Evolutionary conservation across 495 filamentous ascomycete genomes (phyloP), one percentile per base, ranked within the genome.

Genomic region (Staphylotrichum tortipilum): DNA sequence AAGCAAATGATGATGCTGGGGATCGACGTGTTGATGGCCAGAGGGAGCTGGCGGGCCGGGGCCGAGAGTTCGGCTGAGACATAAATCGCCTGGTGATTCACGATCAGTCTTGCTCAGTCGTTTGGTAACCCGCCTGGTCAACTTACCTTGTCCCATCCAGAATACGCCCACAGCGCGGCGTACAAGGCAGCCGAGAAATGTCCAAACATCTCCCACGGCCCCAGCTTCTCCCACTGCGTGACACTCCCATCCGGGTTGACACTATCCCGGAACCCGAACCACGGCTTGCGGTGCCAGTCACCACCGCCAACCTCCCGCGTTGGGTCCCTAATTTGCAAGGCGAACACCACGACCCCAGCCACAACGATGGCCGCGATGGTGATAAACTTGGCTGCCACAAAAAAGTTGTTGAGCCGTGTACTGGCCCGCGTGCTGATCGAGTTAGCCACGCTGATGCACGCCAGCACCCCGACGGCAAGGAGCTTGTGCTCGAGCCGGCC

Each of bases 121-220:
- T 5, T 14, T n/a, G 23, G 28, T 7, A 5, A 7, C 8, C 3
- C 5, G 11, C 7, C 15, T 23, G 21, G 4, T 9, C 36, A 36
- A 48, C 68, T 58, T 47, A 77, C 77, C 60, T 80, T 79, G 50
- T 81, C 78, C 78, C 78, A 81, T 4, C 78, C 78, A 1, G 70
- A 75, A 45, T 79, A 81, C 4, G 73, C 77, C 77, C 77, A 81
- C 26, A 79, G 47, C 1, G 74, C 78, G 0, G 69, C 77, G 52
- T 79, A 79, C 3, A 79, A 49, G 0, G 76, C 77, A 0, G 77
- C 67, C 4, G 73, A 75, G 26, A 73, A 72, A 50, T 78, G 71
- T 0, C 78, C 78, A 39, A 79, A 62, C 17, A 70, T 52, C 47
- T 76, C 70, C 78, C 78, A 81, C 11, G 51, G 47, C 6, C 62